Conservation (phyloP, 306 rosid species). For the Ormosia emarginata region DNA sequence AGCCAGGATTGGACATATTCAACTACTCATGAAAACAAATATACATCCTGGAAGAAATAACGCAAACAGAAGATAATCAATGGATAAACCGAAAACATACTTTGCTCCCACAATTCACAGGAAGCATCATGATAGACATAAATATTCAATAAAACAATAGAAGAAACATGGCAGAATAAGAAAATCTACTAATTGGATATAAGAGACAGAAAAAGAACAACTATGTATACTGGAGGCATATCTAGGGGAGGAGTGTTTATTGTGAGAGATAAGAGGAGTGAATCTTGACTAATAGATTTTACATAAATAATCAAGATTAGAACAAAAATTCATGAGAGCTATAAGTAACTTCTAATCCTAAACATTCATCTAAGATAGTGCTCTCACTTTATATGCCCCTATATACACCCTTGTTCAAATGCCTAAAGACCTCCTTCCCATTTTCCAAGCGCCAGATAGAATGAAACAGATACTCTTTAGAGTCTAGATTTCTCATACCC, state of each 20-base stretch:
- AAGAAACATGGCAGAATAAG: neutral
- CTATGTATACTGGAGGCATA: neutral
- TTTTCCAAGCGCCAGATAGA: neutral
- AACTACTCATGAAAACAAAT: neutral
- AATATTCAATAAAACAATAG: neutral
- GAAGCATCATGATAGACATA: neutral
- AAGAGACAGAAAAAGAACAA: neutral
- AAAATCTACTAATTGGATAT: neutral
- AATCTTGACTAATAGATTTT: too few relatives aligned
- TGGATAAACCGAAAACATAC: conserved; percentile 3
- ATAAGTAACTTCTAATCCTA: neutral
- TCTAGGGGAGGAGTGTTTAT: neutral
- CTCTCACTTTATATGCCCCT: neutral
- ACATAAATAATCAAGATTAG: too few relatives aligned
- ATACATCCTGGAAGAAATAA: neutral
- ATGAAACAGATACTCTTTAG: neutral
- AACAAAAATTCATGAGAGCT: neutral
- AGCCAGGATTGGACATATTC: neutral
- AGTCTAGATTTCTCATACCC: neutral
- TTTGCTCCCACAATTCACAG: neutral
- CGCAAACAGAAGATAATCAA: neutral
- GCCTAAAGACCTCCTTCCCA: neutral
- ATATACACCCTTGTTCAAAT: neutral
- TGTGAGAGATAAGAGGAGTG: too few relatives aligned
- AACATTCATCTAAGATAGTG: neutral